A percentile compares a stretch with the other conserved stretches of the same genome.
phyloP scores from a whole-genome alignment of 2,329 filamentous ascomycete genomes.

The Diaporthe batatas region DNA sequence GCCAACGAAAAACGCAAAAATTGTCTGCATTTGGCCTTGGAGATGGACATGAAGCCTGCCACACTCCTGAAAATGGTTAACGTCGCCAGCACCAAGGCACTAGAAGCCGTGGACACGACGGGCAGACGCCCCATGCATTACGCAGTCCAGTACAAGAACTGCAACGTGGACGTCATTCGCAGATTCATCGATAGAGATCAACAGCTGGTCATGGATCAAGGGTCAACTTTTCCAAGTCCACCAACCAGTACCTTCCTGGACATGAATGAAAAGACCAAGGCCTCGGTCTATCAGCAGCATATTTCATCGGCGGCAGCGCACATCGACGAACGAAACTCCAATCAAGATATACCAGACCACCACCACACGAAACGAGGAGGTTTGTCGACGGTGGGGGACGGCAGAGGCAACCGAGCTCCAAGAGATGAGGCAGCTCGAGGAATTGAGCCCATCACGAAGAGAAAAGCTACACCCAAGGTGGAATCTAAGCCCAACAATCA shows the following conservation, averaged over 20 bases:
- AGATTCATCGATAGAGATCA: not conserved
- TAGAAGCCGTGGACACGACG: not conserved
- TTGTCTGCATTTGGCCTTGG: slow-evolving; percentile 17
- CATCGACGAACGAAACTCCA: not conserved
- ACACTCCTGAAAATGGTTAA: not conserved
- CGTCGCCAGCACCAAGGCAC: not conserved
- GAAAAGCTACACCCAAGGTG: not conserved
- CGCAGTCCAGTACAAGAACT: not conserved
- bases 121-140: slow-evolving; percentile 8
- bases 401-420: not conserved
- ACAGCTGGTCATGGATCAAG: not conserved
- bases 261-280: not conserved
- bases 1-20: not conserved
- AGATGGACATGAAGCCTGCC: not conserved
- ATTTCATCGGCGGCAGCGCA: not conserved
- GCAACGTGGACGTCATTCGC: not conserved
- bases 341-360: not conserved
- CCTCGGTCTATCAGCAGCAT: not conserved
- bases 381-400: not conserved
- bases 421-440: not conserved
- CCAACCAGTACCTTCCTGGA: not conserved
- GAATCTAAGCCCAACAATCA: not conserved
- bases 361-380: not conserved
- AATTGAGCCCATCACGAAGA: not conserved
- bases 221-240: too few relatives aligned